phyloP scores from a whole-genome alignment of 331 rosid genomes.

The Malus hybrid region DNA sequence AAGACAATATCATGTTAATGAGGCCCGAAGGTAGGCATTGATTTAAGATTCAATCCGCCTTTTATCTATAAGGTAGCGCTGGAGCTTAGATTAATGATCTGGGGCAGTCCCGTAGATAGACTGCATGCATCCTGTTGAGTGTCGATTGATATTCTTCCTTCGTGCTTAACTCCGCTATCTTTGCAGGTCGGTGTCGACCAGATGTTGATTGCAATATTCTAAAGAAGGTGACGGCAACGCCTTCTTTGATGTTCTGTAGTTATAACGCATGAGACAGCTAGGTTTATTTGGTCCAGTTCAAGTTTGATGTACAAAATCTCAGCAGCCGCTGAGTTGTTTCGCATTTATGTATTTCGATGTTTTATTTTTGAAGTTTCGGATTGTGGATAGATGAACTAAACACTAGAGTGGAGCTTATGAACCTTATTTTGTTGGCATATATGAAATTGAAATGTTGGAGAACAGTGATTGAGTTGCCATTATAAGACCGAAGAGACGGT shows the following conservation, averaged over 20 bases:
- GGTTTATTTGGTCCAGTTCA: neutral
- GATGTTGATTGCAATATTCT: slow-evolving; percentile 27
- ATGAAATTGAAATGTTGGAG: neutral
- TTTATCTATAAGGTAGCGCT: neutral
- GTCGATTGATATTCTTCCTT: neutral
- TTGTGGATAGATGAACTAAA: neutral
- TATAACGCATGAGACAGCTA: neutral
- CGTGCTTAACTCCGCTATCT: neutral
- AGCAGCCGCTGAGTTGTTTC: neutral
- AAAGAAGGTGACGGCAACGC: neutral
- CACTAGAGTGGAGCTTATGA: neutral
- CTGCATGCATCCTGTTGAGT: too few relatives aligned
- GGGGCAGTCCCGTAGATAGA: neutral
- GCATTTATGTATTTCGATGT: neutral
- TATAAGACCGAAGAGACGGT: neutral
- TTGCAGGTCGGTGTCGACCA: slow-evolving; percentile 47
- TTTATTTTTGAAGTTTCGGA: neutral
- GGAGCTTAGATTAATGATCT: neutral
- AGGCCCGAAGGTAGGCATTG: neutral
- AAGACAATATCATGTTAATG: neutral
- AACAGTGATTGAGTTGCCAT: neutral
- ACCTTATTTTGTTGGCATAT: neutral
- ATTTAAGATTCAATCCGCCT: neutral
- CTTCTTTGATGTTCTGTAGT: neutral
- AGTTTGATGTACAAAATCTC: slow-evolving; percentile 14